These are phyloP conservation scores for Dioscorea zingiberensis DNA, from an alignment of 106 monocot species.

Conservation along the genomic window DNA sequence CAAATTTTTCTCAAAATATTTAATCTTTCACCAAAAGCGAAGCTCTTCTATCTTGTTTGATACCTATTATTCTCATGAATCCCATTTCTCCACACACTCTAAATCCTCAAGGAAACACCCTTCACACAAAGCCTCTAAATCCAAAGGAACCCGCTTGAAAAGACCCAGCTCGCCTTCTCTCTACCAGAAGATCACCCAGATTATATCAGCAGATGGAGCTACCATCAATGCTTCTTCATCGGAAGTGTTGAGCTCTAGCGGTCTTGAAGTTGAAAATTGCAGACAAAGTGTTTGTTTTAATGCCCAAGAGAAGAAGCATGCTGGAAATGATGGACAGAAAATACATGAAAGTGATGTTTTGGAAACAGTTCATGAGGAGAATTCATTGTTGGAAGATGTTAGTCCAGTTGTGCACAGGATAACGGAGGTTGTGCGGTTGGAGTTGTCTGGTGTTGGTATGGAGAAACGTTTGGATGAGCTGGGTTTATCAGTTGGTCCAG, in stretches of 20 bases:
- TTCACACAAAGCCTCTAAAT: background rate
- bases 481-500: constrained; percentile 24
- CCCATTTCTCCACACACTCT: constrained; percentile 3
- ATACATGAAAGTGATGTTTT: background rate
- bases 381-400: constrained; percentile 28
- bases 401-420: constrained; percentile 52
- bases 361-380: background rate
- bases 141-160: background rate
- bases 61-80: background rate
- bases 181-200: constrained; percentile 12
- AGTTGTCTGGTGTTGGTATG: constrained; percentile 16
- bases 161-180: background rate
- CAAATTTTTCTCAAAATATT: constrained; percentile 1
- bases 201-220: background rate
- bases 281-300: constrained; percentile 34
- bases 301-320: constrained; percentile 19
- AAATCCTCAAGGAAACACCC: constrained; percentile 14
- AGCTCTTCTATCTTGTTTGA: background rate
- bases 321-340: background rate
- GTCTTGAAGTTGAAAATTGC: background rate
- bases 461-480: constrained; percentile 35
- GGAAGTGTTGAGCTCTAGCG: background rate
- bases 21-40: background rate
- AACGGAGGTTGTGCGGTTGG: constrained; percentile 38
- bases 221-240: background rate